Conservation (phyloP, 768 basidiomycete genomes). For the Auriculariales sp. region DNA sequence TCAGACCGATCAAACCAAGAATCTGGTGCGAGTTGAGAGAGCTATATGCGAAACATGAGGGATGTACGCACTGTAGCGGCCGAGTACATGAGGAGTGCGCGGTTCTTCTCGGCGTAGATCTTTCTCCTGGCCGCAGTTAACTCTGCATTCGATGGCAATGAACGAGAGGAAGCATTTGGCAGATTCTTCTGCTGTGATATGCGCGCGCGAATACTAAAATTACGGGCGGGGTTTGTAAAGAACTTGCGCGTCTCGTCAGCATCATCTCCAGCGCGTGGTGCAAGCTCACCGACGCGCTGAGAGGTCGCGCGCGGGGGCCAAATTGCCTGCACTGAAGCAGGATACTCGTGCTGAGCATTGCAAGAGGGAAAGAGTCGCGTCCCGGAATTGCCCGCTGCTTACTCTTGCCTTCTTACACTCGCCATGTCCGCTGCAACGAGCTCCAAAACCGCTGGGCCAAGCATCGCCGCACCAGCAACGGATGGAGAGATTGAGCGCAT, state of each 20-base stretch:
- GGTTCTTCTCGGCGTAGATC: conserved; percentile 45
- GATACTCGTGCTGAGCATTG: no score
- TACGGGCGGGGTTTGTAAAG: no score
- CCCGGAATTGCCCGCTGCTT: background rate
- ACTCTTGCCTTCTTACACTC: background rate
- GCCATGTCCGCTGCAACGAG: background rate
- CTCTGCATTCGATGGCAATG: background rate
- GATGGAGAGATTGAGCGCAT: conserved; percentile 66
- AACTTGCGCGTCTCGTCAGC: no score
- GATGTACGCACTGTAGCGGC: conserved; percentile 53
- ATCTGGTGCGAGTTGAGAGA: conserved; percentile 32
- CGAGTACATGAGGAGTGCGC: conserved; percentile 70
- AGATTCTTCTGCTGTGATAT: no score
- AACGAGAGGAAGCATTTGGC: background rate
- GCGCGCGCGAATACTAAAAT: no score
- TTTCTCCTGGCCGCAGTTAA: conserved; percentile 18
- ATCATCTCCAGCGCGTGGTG: no score
- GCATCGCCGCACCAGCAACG: conserved; percentile 1
- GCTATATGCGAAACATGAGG: background rate
- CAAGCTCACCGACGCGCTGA: no score
- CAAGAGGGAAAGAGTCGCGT: background rate
- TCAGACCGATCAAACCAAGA: conserved; percentile 60
- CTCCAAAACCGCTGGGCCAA: background rate
- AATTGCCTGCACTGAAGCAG: no score
- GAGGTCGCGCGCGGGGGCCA: no score